Evolutionary conservation across 2,329 filamentous ascomycete genomes (phyloP).

Genomic region (Curvularia eragrostidis): DNA sequence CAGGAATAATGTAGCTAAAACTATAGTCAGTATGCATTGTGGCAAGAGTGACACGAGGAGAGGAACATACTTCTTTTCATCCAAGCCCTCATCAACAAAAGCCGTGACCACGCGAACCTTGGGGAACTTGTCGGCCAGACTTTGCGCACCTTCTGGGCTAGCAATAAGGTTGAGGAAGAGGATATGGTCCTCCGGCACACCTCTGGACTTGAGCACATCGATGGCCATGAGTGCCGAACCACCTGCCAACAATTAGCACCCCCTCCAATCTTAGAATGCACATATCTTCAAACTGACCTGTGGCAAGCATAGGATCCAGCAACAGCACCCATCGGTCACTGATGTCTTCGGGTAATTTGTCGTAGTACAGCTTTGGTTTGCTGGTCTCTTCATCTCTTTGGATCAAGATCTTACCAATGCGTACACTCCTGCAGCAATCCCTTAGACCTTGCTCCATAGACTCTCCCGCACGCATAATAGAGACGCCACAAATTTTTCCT

Average conservation of each 20-base stretch:
- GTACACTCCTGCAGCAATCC: slow-evolving; percentile 96
- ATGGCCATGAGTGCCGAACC: slow-evolving; percentile 97
- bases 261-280: background rate
- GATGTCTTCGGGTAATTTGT: slow-evolving; percentile 96
- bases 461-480: slow-evolving; percentile 97
- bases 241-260: slow-evolving; percentile 59
- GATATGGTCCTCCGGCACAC: slow-evolving; percentile 93
- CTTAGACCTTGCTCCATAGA: slow-evolving; percentile 97
- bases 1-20: slow-evolving; percentile 88
- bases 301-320: slow-evolving; percentile 98
- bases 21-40: background rate
- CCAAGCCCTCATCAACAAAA: slow-evolving; percentile 94
- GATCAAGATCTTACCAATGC: slow-evolving; percentile 98
- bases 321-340: slow-evolving; percentile 90
- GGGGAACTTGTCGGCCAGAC: slow-evolving; percentile 88
- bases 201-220: slow-evolving; percentile 85
- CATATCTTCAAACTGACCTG: slow-evolving; percentile 63
- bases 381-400: slow-evolving; percentile 96
- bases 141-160: slow-evolving; percentile 89
- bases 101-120: slow-evolving; percentile 91
- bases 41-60: slow-evolving; percentile 4
- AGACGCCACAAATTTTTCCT: slow-evolving; percentile 97
- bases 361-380: slow-evolving; percentile 92
- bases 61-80: slow-evolving; percentile 87
- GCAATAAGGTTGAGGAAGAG: slow-evolving; percentile 96